Evolutionary conservation across 495 filamentous ascomycete genomes (phyloP), one percentile per base, ranked within the genome.

Genomic region (Lentithecium fluviatile): DNA sequence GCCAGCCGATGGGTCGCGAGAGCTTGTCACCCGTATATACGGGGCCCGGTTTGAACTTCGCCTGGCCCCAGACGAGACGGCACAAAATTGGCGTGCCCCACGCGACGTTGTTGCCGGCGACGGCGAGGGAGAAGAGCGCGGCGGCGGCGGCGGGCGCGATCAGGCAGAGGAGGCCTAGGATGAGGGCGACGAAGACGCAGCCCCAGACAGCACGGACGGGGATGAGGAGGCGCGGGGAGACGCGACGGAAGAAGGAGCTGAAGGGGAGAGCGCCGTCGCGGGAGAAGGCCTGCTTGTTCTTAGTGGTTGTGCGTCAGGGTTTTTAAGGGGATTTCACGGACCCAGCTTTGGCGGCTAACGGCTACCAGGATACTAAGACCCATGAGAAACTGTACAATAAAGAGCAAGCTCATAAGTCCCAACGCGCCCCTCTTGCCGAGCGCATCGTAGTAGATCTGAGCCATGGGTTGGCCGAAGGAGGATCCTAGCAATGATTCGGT

Each of bases 31-130:
- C 85, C 0, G 81, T 85, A 66, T 85, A 85, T 67, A 84, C 81
- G 10, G 83, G 80, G 0, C 85, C 85, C 0, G 84, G 83, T n/a
- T 77, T 77, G 63, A 88, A 88, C 52, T 80, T 82, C 21, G 72
- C 54, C 53, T 81, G 67, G 6, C 84, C 85, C 84, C 84, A 88
- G 11, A 85, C 68, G 0, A 88, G 71, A 10, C 85, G 81, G 46
- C 78, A 78, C 42, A 86, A 73, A 56, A 88, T 87, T 0, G 85
- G 85, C 0, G 75, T 78, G n/a, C 79, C 73, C 83, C 83, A 88
- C 2, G 84, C 81, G 6, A 87, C 69, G 52, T 85, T 80, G 61
- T 85, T 84, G 2, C 78, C 83, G 1, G 84, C 83, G 6, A 86
- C 81, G 1, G 79, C 79, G 8, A 87, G 79, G 2, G 80, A 84